Base-by-base conservation (phyloP, 352 stramenopile species). In the Phytophthora europaea region DNA sequence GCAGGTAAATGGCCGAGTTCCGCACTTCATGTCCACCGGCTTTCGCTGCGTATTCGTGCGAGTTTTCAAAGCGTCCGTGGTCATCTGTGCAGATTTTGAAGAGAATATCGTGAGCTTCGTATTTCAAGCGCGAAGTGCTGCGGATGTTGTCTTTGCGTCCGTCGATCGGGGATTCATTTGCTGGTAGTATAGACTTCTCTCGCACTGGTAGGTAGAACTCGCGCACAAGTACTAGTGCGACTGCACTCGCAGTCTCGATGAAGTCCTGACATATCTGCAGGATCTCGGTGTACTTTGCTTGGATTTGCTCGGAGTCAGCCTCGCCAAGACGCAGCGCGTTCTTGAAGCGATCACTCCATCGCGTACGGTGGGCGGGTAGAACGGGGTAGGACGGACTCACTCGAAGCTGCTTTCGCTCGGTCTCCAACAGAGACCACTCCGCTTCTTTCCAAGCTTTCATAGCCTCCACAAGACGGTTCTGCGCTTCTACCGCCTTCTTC, bases 61-160 rank as follows among this genome's bases (percentile, higher is more conserved):
- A 97, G 8, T 91, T 83, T 60, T 98, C 94, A 61, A 92, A 98
- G 4, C 95, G 79, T 18, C 94, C 94, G 67, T 98, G 89, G 58
- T 98, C 93, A 51, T 98, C 94, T 2, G 83, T 90, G 57, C 83
- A 94, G 16, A 98, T 73, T 73, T 97, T 90, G 73, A 98, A 98
- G 4, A 91, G 70, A 20, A 98, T 97, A 43, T 94, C 92, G 61
- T 97, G 89, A 0, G 81, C 87, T 64, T 97, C 92, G 57, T 91
- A 98, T 56, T 91, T 97, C 2, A 89, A 67, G 6, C 88, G 81
- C 15, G 63, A 70, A 0, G 81, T 83, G 0, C 69, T 57, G 4
- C 90, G 88, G 15, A 96, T 80, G 4, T 88, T 75, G 48, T 94
- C 88, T 38, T 84, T 82, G 1, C 93, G 78, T 2, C 92, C 90